These are phyloP conservation scores for Hypoxylon rubiginosum DNA, from an alignment of 2,329 filamentous ascomycete species.

Conservation along the genomic window DNA sequence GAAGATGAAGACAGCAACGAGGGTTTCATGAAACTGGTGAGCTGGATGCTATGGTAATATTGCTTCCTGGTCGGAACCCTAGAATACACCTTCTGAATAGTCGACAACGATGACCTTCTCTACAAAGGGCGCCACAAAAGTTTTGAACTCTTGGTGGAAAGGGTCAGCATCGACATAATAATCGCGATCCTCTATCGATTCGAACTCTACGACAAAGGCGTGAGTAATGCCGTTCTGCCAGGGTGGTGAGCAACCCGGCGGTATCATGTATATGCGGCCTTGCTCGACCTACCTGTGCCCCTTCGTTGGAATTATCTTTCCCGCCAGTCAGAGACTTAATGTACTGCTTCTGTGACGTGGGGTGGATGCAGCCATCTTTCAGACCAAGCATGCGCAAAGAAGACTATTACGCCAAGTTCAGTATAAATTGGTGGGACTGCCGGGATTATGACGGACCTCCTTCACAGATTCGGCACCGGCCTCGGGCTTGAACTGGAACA, in stretches of 20 bases:
- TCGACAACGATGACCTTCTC: slow-evolving; percentile 58
- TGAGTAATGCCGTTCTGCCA: slow-evolving; percentile 57
- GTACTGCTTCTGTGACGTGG: slow-evolving; percentile 70
- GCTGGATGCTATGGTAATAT: neutral
- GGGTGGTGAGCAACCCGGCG: slow-evolving; percentile 16
- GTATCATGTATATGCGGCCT: neutral
- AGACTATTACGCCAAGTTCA: slow-evolving; percentile 28
- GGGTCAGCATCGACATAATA: slow-evolving; percentile 59
- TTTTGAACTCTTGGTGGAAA: slow-evolving; percentile 56
- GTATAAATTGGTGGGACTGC: neutral
- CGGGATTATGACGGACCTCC: slow-evolving; percentile 20
- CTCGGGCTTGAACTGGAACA: slow-evolving; percentile 49
- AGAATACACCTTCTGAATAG: slow-evolving; percentile 40
- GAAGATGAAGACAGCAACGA: neutral
- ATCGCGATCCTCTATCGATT: slow-evolving; percentile 56
- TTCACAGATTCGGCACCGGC: slow-evolving; percentile 33
- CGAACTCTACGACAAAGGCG: slow-evolving; percentile 59
- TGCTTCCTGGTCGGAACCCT: neutral
- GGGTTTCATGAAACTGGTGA: slow-evolving; percentile 1
- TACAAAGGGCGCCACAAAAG: slow-evolving; percentile 49
- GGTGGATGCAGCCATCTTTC: slow-evolving; percentile 70
- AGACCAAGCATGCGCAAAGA: slow-evolving; percentile 65
- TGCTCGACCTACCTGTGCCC: slow-evolving; percentile 64
- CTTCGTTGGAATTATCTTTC: slow-evolving; percentile 72
- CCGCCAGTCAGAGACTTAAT: slow-evolving; percentile 71